Conservation (phyloP, 352 stramenopile genomes). For the Phytophthora cryptogea region DNA sequence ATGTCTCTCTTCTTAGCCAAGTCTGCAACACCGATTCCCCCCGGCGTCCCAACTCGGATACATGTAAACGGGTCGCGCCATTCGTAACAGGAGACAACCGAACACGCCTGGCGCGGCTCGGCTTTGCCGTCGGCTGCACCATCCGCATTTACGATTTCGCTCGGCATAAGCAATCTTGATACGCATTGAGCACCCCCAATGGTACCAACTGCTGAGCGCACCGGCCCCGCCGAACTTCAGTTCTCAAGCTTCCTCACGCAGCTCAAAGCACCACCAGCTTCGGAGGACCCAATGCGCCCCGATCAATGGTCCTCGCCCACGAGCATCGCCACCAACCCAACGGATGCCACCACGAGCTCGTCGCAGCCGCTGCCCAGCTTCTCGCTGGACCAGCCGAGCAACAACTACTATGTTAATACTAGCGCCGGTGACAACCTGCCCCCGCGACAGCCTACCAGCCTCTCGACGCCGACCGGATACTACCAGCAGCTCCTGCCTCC, state of each 20-base stretch:
- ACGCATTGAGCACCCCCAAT: constrained; percentile 11
- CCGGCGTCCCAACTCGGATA: constrained; percentile 7
- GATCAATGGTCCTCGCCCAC: constrained; percentile 43
- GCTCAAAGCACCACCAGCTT: constrained; percentile 34
- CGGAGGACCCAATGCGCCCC: constrained; percentile 26
- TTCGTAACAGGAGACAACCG: constrained; percentile 34
- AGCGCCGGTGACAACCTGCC: constrained; percentile 11
- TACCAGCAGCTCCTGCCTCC: constrained; percentile 19
- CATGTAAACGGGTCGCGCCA: constrained; percentile 14
- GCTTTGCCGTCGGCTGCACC: constrained; percentile 15
- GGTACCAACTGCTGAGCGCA: constrained; percentile 25
- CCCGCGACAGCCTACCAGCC: constrained; percentile 2
- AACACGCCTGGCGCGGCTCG: constrained; percentile 18
- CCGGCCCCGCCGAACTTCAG: constrained; percentile 27
- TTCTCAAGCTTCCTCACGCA: constrained; percentile 51
- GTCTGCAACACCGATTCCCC: constrained; percentile 24
- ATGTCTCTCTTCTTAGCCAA: constrained; percentile 40
- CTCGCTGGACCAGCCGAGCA: constrained; percentile 28
- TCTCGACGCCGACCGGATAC: constrained; percentile 30
- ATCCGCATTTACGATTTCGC: constrained; percentile 36
- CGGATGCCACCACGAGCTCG: constrained; percentile 17
- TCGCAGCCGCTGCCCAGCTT: constrained; percentile 34
- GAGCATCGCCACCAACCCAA: constrained; percentile 27
- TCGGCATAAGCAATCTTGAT: constrained; percentile 37
- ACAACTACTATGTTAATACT: constrained; percentile 21